Conservation (phyloP, 768 basidiomycete species). For the Mycena amicta region DNA sequence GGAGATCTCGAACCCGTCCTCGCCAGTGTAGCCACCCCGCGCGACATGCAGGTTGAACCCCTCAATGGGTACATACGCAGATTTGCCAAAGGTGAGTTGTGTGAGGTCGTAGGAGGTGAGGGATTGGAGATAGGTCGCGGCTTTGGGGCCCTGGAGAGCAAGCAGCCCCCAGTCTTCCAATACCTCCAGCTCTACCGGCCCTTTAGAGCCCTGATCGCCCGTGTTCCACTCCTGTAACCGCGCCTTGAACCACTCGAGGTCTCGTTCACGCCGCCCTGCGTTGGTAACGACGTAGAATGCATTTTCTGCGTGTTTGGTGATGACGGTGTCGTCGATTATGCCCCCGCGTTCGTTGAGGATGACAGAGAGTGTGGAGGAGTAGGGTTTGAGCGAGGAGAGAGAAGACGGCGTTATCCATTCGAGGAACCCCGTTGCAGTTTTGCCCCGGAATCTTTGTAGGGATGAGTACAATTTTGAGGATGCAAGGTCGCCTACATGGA, state of each 20-base stretch:
- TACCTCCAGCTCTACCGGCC: constrained; percentile 77
- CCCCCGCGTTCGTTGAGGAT: constrained; percentile 88
- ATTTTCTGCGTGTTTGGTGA: constrained; percentile 79
- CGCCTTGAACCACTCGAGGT: constrained; percentile 73
- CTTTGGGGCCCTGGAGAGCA: constrained; percentile 91
- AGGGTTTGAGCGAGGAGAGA: constrained; percentile 64
- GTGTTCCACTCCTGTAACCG: constrained; percentile 81
- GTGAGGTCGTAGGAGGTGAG: constrained; percentile 76
- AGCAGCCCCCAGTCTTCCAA: constrained; percentile 86
- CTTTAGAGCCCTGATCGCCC: constrained; percentile 49
- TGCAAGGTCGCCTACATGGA: constrained; percentile 55
- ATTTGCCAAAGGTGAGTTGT: constrained; percentile 80
- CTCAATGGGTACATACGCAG: constrained; percentile 78
- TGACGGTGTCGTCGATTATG: constrained; percentile 94
- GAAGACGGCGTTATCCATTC: constrained; percentile 91
- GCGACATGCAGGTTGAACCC: constrained; percentile 85
- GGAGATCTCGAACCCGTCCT: constrained; percentile 99
- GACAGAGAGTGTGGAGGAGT: constrained; percentile 84
- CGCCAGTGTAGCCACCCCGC: constrained; percentile 96
- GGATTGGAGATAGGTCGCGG: constrained; percentile 77
- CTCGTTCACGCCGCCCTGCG: constrained; percentile 82
- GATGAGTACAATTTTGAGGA: background rate
- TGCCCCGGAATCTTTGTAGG: constrained; percentile 71
- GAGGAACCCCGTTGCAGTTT: constrained; percentile 77
- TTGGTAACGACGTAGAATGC: constrained; percentile 97